phyloP scores from a whole-genome alignment of 2,329 filamentous ascomycete species.

The Verticillium longisporum region DNA sequence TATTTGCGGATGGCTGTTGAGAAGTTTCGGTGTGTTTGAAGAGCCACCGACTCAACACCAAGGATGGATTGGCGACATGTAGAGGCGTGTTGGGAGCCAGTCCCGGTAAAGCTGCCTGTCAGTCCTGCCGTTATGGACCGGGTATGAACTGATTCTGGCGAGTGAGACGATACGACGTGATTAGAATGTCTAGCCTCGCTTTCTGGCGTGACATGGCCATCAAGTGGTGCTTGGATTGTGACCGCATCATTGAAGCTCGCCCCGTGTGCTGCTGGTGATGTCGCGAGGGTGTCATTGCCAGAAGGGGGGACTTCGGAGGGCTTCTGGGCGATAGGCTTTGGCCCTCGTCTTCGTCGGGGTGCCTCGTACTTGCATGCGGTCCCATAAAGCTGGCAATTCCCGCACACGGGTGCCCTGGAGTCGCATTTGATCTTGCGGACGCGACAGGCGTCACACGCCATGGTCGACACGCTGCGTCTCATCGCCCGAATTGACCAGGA shows the following conservation, averaged over 20 bases:
- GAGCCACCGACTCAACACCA: neutral
- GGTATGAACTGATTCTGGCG: neutral
- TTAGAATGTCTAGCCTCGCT: neutral
- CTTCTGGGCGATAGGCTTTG: neutral
- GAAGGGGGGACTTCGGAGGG: neutral
- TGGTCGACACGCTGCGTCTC: slow-evolving; percentile 1
- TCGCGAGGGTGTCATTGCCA: neutral
- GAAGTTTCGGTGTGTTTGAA: neutral
- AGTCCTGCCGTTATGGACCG: neutral
- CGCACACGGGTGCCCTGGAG: neutral
- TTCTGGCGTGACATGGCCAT: neutral
- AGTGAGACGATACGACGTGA: neutral
- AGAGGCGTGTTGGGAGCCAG: neutral
- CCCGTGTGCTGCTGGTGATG: neutral
- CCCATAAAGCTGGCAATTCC: neutral
- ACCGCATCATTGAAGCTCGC: neutral
- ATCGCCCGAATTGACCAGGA: neutral
- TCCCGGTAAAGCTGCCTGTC: neutral
- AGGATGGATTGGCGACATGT: neutral
- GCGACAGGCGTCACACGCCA: slow-evolving; percentile 1
- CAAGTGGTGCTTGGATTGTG: neutral
- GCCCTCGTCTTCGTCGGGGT: neutral
- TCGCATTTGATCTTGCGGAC: slow-evolving; percentile 1
- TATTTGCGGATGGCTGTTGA: neutral
- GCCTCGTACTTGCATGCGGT: neutral